Percentiles rank a stretch among this genome's conserved stretches.
phyloP scores from a whole-genome alignment of 75 land plant species.

The Cupressus sempervirens region DNA sequence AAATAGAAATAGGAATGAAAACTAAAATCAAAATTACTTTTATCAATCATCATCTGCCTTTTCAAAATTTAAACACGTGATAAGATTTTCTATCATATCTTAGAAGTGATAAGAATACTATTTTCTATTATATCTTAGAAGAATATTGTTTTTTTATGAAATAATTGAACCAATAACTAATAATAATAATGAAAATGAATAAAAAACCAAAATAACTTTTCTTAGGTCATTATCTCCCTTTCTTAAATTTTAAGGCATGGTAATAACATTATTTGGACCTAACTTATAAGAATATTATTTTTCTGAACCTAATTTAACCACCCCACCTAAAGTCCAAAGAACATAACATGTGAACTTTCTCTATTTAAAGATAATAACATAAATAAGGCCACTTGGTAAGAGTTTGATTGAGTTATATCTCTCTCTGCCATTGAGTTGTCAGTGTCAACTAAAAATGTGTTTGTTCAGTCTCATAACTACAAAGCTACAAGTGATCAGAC shows the following conservation, averaged over 20 bases:
- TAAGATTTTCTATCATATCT: too few species aligned
- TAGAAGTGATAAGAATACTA: too few species aligned
- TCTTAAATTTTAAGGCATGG: background rate
- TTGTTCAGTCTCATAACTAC: background rate
- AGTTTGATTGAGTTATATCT: background rate
- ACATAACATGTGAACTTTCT: background rate
- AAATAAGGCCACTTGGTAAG: background rate
- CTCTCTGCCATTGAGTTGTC: background rate
- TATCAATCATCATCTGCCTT: too few species aligned
- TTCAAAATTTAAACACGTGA: too few species aligned
- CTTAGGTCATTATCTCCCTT: background rate
- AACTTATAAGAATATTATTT: background rate
- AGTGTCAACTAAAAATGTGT: background rate
- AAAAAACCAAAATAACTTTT: background rate
- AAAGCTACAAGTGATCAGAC: background rate
- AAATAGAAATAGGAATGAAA: too few species aligned
- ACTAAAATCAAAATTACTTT: too few species aligned
- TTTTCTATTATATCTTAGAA: too few species aligned
- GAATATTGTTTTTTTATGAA: too few species aligned
- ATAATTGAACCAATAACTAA: too few species aligned
- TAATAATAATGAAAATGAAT: background rate
- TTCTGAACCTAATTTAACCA: background rate
- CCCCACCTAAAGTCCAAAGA: background rate
- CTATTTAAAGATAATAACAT: background rate
- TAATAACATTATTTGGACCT: background rate